A percentile compares a stretch with the other conserved stretches of the same genome.
phyloP scores from a whole-genome alignment of 2,329 filamentous ascomycete genomes.

The Domatiomyces catenatus region DNA sequence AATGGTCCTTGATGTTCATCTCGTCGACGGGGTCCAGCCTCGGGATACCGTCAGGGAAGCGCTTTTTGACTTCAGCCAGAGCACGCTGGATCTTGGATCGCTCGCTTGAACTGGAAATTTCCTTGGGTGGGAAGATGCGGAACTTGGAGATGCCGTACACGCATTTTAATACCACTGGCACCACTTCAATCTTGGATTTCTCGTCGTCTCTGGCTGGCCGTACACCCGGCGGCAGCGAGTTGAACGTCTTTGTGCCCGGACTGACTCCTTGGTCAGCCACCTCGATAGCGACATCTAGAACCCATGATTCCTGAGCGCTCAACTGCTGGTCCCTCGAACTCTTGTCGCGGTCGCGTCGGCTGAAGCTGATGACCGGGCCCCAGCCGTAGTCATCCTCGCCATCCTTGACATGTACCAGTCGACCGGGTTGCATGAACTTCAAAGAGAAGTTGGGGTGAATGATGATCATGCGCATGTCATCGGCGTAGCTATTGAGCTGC shows the following conservation, averaged over 20 bases:
- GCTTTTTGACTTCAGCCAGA: constrained; percentile 62
- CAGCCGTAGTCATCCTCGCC: constrained; percentile 75
- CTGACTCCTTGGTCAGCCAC: constrained; percentile 39
- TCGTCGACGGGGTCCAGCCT: constrained; percentile 87
- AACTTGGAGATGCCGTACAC: constrained; percentile 74
- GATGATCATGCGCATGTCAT: constrained; percentile 82
- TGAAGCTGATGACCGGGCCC: constrained; percentile 72
- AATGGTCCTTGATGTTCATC: constrained; percentile 84
- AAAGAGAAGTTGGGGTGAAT: constrained; percentile 79
- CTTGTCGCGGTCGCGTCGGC: constrained; percentile 49
- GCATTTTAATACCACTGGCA: constrained; percentile 74
- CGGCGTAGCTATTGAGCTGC: constrained; percentile 65
- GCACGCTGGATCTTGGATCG: constrained; percentile 52
- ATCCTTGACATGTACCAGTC: constrained; percentile 73
- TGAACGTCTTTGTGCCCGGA: constrained; percentile 43
- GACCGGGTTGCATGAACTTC: constrained; percentile 73
- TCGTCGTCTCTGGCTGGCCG: constrained; percentile 47
- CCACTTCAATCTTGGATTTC: constrained; percentile 58
- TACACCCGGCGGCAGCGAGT: constrained; percentile 50
- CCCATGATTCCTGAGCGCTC: constrained; percentile 58
- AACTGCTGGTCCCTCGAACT: constrained; percentile 51
- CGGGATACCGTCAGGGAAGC: constrained; percentile 85
- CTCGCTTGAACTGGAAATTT: constrained; percentile 53
- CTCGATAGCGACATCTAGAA: constrained; percentile 66
- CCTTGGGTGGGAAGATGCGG: constrained; percentile 65